Percentiles rank a stretch among this genome's conserved stretches.
These are phyloP conservation scores for Neurospora hispaniola DNA, from an alignment of 495 filamentous ascomycete genomes.

Conservation along the genomic window DNA sequence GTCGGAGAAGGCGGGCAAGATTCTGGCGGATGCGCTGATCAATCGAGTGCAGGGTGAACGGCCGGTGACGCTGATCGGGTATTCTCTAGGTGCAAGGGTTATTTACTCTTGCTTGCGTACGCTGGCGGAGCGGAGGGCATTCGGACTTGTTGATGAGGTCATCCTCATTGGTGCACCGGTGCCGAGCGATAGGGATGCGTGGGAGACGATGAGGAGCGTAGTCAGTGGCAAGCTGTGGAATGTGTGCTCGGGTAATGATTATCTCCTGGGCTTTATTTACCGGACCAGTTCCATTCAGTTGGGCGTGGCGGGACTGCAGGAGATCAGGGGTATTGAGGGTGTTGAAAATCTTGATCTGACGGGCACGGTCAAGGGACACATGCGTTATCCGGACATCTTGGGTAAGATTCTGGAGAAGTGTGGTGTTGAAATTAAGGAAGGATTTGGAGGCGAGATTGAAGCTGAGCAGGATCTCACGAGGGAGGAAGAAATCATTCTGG, in stretches of 20 bases:
- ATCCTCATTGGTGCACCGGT: slow-evolving; percentile 74
- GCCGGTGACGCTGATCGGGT: slow-evolving; percentile 75
- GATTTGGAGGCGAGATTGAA: background rate
- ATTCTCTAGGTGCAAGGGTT: slow-evolving; percentile 73
- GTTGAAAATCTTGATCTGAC: slow-evolving; percentile 72
- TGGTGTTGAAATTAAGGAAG: slow-evolving; percentile 22
- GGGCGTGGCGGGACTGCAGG: slow-evolving; percentile 65
- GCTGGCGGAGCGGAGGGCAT: slow-evolving; percentile 60
- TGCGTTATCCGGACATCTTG: slow-evolving; percentile 59
- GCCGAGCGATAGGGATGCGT: slow-evolving; percentile 53
- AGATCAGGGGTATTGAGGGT: slow-evolving; percentile 49
- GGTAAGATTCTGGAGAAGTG: slow-evolving; percentile 57
- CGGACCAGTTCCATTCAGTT: slow-evolving; percentile 64
- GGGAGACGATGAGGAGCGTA: slow-evolving; percentile 59
- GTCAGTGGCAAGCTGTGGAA: slow-evolving; percentile 68
- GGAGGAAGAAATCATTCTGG: background rate
- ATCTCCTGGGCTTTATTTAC: slow-evolving; percentile 67
- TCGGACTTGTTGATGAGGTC: slow-evolving; percentile 70
- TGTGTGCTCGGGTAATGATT: slow-evolving; percentile 68
- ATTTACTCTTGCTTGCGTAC: slow-evolving; percentile 64
- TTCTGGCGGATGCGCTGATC: slow-evolving; percentile 76
- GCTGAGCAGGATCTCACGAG: background rate
- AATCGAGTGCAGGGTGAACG: slow-evolving; percentile 78
- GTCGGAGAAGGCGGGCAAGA: slow-evolving; percentile 70
- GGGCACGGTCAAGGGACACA: slow-evolving; percentile 59